These are phyloP conservation scores for Raphanus hybrid DNA, from an alignment of 441 rosid genomes.

Conservation along the genomic window DNA sequence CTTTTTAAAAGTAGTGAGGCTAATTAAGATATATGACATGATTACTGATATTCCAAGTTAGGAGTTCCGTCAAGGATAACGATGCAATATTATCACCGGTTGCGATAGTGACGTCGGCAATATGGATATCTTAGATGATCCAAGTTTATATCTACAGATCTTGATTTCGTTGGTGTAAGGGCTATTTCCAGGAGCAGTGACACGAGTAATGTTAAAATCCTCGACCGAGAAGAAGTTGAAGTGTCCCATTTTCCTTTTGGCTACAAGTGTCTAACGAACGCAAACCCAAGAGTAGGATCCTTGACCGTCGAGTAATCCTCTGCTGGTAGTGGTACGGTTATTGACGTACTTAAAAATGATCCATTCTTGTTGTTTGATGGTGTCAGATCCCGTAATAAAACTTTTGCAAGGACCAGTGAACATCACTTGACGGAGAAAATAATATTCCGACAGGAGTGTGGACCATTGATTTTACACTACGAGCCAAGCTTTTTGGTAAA, in stretches of 20 bases:
- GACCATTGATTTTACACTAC: slow-evolving; percentile 42
- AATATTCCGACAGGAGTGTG: slow-evolving; percentile 52
- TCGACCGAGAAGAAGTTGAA: slow-evolving; percentile 39
- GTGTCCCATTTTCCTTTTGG: slow-evolving; percentile 56
- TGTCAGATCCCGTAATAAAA: neutral
- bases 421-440: slow-evolving; percentile 37
- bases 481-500: slow-evolving; percentile 53
- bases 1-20: too few species aligned
- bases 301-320: slow-evolving; percentile 46
- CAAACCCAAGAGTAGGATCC: slow-evolving; percentile 21
- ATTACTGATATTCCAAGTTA: slow-evolving; percentile 5
- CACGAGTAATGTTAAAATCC: slow-evolving; percentile 29
- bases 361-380: slow-evolving; percentile 38
- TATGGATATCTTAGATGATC: slow-evolving; percentile 8
- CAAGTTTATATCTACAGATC: slow-evolving; percentile 41
- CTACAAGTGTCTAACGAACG: slow-evolving; percentile 42
- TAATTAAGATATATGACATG: too few species aligned
- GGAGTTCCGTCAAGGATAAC: slow-evolving; percentile 37
- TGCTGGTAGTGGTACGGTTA: slow-evolving; percentile 42
- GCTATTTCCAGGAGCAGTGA: slow-evolving; percentile 54
- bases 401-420: slow-evolving; percentile 64
- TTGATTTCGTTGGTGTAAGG: slow-evolving; percentile 73
- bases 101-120: slow-evolving; percentile 39
- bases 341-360: slow-evolving; percentile 44
- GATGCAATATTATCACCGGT: slow-evolving; percentile 51